These are phyloP conservation scores for cucumber (Cucumis sativus) DNA, from an alignment of 306 rosid species.

Conservation along the genomic window DNA sequence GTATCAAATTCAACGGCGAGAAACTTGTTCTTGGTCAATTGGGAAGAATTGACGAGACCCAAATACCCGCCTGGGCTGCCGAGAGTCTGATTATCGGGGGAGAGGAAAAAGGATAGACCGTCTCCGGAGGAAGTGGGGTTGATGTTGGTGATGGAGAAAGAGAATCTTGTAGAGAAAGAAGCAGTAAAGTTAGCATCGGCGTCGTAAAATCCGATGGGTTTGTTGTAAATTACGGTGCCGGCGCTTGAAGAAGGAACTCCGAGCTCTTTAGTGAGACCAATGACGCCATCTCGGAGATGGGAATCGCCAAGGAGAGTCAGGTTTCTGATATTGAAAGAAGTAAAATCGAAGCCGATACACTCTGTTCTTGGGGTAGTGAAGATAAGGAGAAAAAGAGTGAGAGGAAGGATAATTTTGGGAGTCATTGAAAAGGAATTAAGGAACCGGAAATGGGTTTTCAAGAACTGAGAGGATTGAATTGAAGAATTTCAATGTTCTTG, in stretches of 20 bases:
- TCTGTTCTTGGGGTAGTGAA: slow-evolving; percentile 7
- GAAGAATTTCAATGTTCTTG: background rate
- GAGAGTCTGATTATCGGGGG: slow-evolving; percentile 27
- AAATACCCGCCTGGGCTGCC: slow-evolving; percentile 27
- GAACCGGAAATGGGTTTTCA: background rate
- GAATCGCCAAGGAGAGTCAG: slow-evolving; percentile 81
- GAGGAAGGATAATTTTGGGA: background rate
- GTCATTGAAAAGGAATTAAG: background rate
- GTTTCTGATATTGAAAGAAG: slow-evolving; percentile 58
- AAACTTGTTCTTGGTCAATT: slow-evolving; percentile 20
- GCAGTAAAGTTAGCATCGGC: slow-evolving; percentile 31
- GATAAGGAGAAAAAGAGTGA: background rate
- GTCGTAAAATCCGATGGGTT: slow-evolving; percentile 38
- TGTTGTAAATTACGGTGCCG: slow-evolving; percentile 45
- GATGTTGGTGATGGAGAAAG: slow-evolving; percentile 33
- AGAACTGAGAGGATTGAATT: background rate
- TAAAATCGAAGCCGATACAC: slow-evolving; percentile 29
- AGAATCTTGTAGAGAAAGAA: slow-evolving; percentile 59
- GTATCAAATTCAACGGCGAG: slow-evolving; percentile 63
- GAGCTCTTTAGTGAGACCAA: slow-evolving; percentile 61
- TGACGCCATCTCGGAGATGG: slow-evolving; percentile 44
- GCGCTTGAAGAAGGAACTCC: slow-evolving; percentile 55
- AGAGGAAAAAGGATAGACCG: slow-evolving; percentile 58
- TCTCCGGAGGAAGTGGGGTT: slow-evolving; percentile 48
- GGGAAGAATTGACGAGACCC: slow-evolving; percentile 36